phyloP scores from a whole-genome alignment of 208 protist genomes.

The Leptomonas pyrrhocoris region DNA sequence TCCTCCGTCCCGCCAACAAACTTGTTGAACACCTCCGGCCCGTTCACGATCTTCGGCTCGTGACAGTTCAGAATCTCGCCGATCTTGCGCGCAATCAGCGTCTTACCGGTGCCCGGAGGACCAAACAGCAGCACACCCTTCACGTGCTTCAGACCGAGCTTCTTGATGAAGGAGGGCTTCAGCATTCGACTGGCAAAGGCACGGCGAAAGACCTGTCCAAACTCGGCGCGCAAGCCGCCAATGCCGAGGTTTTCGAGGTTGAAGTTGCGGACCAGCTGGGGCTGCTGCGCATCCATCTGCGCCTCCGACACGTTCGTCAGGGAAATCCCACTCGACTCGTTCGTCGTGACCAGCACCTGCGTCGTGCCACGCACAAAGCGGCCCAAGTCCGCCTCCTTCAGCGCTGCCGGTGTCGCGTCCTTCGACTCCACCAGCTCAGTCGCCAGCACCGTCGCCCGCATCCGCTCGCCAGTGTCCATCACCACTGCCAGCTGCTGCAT shows the following conservation, averaged over 20 bases:
- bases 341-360: conserved; percentile 46
- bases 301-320: conserved; percentile 77
- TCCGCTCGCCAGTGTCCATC: conserved; percentile 49
- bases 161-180: conserved; percentile 93
- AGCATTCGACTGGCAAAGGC: conserved; percentile 98
- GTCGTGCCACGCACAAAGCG: conserved; percentile 40
- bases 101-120: conserved; percentile 99
- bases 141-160: conserved; percentile 98
- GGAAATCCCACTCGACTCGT: conserved; percentile 68
- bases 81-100: conserved; percentile 99
- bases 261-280: conserved; percentile 82
- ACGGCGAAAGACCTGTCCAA: conserved; percentile 98
- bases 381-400: conserved; percentile 38
- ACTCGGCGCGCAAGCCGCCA: conserved; percentile 96
- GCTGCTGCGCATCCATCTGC: conserved; percentile 84
- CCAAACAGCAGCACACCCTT: conserved; percentile 98
- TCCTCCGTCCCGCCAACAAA: conserved; percentile 99
- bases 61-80: conserved; percentile 99
- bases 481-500: conserved; percentile 71
- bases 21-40: conserved; percentile 99
- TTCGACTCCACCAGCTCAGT: conserved; percentile 30
- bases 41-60: conserved; percentile 97
- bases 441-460: conserved; percentile 50
- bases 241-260: conserved; percentile 95
- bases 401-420: conserved; percentile 9